Percentiles rank a stretch among this genome's conserved stretches.
phyloP scores from a whole-genome alignment of 441 rosid species.

The Adansonia rubrostipa region DNA sequence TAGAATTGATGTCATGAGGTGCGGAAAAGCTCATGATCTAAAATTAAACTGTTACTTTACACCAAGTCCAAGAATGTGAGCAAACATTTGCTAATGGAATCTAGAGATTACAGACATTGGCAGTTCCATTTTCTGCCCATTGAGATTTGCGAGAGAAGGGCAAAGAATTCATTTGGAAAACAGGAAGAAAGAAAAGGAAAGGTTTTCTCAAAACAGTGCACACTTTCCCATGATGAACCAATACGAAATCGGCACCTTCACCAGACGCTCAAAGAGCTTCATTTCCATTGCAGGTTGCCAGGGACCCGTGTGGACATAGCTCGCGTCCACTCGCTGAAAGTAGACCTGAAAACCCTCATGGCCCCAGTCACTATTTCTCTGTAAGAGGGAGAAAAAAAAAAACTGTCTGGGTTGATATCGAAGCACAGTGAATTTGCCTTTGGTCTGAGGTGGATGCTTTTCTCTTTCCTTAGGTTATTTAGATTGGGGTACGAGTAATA shows the following conservation, averaged over 20 bases:
- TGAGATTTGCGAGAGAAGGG: background rate
- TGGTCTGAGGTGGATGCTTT: background rate
- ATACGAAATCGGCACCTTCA: background rate
- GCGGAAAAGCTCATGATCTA: background rate
- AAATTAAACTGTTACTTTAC: background rate
- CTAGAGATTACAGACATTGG: background rate
- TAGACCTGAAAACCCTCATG: background rate
- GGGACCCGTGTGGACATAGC: background rate
- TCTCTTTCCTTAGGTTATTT: background rate
- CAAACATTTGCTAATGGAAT: background rate
- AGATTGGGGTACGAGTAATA: too few species aligned
- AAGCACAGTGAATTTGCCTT: background rate
- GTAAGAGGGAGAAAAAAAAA: background rate
- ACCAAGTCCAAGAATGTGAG: background rate
- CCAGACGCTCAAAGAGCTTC: background rate
- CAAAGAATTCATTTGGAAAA: background rate
- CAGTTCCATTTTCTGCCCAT: background rate
- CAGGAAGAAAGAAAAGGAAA: too few species aligned
- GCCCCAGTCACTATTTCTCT: too few species aligned
- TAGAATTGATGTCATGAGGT: background rate
- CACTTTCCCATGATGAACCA: background rate
- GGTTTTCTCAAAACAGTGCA: background rate
- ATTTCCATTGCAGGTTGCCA: background rate
- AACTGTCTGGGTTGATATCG: constrained; percentile 14
- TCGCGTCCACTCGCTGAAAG: constrained; percentile 15